Conservation (phyloP, 495 filamentous ascomycete species). For the Xylaria sp. region DNA sequence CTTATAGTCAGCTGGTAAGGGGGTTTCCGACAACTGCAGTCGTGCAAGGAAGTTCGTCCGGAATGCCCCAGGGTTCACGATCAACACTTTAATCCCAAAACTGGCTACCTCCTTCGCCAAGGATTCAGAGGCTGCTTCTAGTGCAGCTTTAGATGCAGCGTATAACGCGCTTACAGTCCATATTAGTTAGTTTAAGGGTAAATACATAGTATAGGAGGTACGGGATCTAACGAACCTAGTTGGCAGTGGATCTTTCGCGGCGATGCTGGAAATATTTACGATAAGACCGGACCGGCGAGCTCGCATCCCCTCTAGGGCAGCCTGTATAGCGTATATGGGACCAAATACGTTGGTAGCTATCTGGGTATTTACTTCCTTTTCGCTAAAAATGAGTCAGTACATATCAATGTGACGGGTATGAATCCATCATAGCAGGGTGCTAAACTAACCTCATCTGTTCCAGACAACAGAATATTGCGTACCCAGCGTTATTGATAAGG, state of each 20-base stretch:
- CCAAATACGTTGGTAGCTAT: constrained; percentile 62
- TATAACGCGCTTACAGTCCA: constrained; percentile 40
- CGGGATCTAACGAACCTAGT: constrained; percentile 9
- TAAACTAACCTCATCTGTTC: constrained; percentile 48
- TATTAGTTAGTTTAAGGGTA: neutral
- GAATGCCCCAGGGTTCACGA: constrained; percentile 54
- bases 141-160: constrained; percentile 51
- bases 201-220: neutral
- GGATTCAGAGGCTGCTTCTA: constrained; percentile 45
- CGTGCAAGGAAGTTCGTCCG: constrained; percentile 42
- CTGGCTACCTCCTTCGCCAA: constrained; percentile 50
- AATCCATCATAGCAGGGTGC: neutral
- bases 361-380: constrained; percentile 49
- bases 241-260: constrained; percentile 51
- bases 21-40: constrained; percentile 19
- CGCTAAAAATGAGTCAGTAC: constrained; percentile 25
- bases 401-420: neutral
- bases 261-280: constrained; percentile 56
- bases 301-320: constrained; percentile 57
- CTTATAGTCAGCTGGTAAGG: constrained; percentile 35
- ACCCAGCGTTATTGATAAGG: constrained; percentile 59
- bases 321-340: constrained; percentile 52
- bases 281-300: constrained; percentile 51
- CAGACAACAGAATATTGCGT: constrained; percentile 49
- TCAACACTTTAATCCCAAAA: constrained; percentile 46